Conservation (phyloP, 106 monocot genomes). For the Dendrobium nobile region DNA sequence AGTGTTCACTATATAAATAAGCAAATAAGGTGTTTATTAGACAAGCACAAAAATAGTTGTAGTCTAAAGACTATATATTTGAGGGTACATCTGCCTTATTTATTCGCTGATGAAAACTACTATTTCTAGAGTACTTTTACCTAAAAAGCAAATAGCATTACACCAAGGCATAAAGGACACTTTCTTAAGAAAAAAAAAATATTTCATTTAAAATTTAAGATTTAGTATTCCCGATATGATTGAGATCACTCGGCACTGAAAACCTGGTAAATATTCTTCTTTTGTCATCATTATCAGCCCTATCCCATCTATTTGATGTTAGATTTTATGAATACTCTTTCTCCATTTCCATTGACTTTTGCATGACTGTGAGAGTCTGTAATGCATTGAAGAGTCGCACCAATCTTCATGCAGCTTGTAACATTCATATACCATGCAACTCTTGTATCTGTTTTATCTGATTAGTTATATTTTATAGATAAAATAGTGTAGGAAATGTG, state of each 20-base stretch:
- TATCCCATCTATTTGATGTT: neutral
- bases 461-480: neutral
- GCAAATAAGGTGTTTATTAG: neutral
- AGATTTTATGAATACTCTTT: neutral
- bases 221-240: neutral
- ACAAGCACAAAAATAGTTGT: neutral
- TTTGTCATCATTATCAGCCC: neutral
- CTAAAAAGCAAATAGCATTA: neutral
- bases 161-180: neutral
- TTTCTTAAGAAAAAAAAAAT: neutral
- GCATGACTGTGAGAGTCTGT: neutral
- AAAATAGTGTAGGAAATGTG: no score
- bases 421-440: neutral
- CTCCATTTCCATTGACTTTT: neutral
- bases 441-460: neutral
- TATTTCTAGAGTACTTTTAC: neutral
- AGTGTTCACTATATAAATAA: neutral
- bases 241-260: neutral
- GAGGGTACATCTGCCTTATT: neutral
- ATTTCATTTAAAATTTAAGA: neutral
- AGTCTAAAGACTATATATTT: neutral
- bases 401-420: neutral
- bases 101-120: neutral
- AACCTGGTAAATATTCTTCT: neutral
- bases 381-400: neutral